These are phyloP conservation scores for Rosa chinensis DNA, from an alignment of 306 rosid species.

Conservation along the genomic window DNA sequence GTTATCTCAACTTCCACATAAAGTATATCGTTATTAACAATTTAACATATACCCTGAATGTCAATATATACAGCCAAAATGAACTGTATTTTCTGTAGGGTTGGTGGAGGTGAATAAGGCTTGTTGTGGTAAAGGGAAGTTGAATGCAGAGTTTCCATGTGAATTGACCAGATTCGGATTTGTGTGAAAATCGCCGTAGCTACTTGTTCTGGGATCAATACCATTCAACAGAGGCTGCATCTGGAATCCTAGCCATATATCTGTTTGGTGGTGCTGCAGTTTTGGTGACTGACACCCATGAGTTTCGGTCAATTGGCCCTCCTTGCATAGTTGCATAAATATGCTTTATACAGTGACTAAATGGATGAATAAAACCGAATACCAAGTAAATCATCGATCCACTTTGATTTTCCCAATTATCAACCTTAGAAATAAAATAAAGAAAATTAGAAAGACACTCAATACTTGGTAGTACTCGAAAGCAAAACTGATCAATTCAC, in stretches of 20 bases:
- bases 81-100: slow-evolving; percentile 23
- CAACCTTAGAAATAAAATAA: no score
- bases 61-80: no score
- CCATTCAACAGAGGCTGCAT: slow-evolving; percentile 43
- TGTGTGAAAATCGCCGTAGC: slow-evolving; percentile 27
- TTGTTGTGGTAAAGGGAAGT: slow-evolving; percentile 53
- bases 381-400: neutral
- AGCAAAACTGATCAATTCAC: no score
- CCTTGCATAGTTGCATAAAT: neutral
- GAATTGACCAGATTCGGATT: neutral
- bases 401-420: no score
- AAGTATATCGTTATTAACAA: neutral
- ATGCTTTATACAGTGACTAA: neutral
- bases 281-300: slow-evolving; percentile 28
- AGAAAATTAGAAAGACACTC: no score
- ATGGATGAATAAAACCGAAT: neutral
- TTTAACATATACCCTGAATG: neutral
- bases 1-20: neutral
- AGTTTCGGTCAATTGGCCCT: slow-evolving; percentile 36
- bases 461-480: no score
- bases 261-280: neutral
- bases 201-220: slow-evolving; percentile 60
- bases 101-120: slow-evolving; percentile 33
- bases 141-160: slow-evolving; percentile 37
- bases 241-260: slow-evolving; percentile 23